Evolutionary conservation across 129 eudicot genomes (phyloP).

Genomic region (Solidago caesia): DNA sequence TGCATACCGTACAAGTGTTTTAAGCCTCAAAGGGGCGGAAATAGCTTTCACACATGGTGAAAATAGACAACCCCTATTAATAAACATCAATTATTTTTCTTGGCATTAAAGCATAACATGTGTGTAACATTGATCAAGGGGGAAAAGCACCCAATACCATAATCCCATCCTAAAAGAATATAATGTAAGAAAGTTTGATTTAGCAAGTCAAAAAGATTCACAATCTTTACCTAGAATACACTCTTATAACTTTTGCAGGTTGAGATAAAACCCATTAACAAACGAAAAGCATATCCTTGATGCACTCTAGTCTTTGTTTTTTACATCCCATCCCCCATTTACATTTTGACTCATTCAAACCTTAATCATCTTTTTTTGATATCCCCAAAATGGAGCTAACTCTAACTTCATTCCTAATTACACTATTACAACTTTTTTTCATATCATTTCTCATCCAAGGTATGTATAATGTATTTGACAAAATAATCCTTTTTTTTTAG

Average conservation of each 20-base stretch:
- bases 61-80: too few relatives aligned
- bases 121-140: constrained; percentile 19
- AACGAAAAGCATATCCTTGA: constrained; percentile 69
- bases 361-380: not conserved
- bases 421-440: constrained; percentile 30
- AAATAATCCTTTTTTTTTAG: too few relatives aligned
- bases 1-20: too few relatives aligned
- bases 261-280: constrained; percentile 12
- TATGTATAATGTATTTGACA: constrained; percentile 9
- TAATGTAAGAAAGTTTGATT: constrained; percentile 21
- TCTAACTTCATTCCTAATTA: constrained; percentile 2
- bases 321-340: not conserved
- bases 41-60: too few relatives aligned
- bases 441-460: constrained; percentile 40
- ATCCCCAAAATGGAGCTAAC: constrained; percentile 30
- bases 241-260: constrained; percentile 39
- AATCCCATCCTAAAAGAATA: not conserved
- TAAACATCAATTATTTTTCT: not conserved
- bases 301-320: constrained; percentile 29
- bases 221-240: constrained; percentile 42
- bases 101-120: not conserved
- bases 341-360: constrained; percentile 21
- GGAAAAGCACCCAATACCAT: constrained; percentile 33
- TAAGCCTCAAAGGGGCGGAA: too few relatives aligned
- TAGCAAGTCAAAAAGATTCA: constrained; percentile 18